Evolutionary conservation across 2,329 filamentous ascomycete genomes (phyloP), one percentile per base, ranked within the genome.

Genomic region (Alternaria triticina): DNA sequence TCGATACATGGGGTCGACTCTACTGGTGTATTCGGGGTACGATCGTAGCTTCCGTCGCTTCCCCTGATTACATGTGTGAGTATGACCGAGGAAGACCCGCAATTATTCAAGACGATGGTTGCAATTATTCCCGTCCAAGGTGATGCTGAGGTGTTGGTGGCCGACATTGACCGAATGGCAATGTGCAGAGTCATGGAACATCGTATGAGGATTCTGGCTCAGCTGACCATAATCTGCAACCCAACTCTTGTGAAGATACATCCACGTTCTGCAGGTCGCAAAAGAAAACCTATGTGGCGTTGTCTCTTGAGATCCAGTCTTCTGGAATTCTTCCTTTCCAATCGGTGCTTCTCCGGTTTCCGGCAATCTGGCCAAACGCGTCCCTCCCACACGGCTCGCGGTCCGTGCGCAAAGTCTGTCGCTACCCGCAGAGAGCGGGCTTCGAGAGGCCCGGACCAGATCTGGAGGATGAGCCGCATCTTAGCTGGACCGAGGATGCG

Each of bases 1-100:
- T 36, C 27, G 33, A 60, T 45, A 50, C 36, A 20, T 36, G 27
- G 17, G 45, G 45, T 50, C 11, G 36, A 51, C 33, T 17, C 27
- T 20, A n/a, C 25, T 46, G 27, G 27, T n/a, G 57, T 15, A 17
- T 45, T 23, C 50, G 25, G 17, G 44, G n/a, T 6, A 27, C 15
- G 10, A n/a, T 44, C 27, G 45, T 45, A 25, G 56, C 25, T 33
- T 54, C 44, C 61, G 30, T 11, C 15, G 43, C 50, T 36, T 28
- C 61, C 61, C 61, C 57, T 63, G 57, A 60, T 20, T 25, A 45
- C 27, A 44, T 22, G 40, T 11, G 23, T 30, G 25, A 13, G 36
- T 6, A 40, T 28, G 27, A 33, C 61, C 61, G 61, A 63, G 22
- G 27, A 52, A 60, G 61, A 43, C 27, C 61, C 51, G 57, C 51